A percentile compares a stretch with the other conserved stretches of the same genome.
These are phyloP conservation scores for Pochonia chlamydosporia DNA, from an alignment of 2,329 filamentous ascomycete genomes.

Conservation along the genomic window DNA sequence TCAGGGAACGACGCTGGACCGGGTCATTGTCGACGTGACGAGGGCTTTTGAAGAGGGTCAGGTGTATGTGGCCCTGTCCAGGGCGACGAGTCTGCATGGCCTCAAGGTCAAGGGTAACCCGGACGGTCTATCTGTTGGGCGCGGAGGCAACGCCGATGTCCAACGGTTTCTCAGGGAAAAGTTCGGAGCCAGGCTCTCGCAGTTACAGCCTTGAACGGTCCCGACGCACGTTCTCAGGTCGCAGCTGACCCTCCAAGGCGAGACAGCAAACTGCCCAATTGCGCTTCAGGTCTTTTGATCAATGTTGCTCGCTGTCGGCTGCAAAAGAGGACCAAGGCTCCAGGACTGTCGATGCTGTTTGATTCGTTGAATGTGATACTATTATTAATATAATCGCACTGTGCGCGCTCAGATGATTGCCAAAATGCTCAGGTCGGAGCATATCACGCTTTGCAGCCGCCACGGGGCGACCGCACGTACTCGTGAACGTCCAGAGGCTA, in stretches of 20 bases:
- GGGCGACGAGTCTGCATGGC: conserved; percentile 13
- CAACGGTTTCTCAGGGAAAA: background rate
- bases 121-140: background rate
- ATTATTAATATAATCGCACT: no score
- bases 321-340: background rate
- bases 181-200: background rate
- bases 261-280: no score
- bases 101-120: conserved; percentile 12
- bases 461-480: no score
- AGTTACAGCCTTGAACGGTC: background rate
- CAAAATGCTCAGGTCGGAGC: no score
- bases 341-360: background rate
- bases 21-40: conserved; percentile 48
- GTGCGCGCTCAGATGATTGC: no score
- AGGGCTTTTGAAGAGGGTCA: conserved; percentile 51
- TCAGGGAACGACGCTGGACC: conserved; percentile 57
- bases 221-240: background rate
- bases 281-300: no score
- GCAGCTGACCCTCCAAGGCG: background rate
- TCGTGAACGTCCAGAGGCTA: no score
- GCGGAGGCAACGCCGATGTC: background rate
- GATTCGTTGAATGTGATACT: background rate
- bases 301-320: background rate
- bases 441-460: no score
- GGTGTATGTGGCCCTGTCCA: conserved; percentile 44